Evolutionary conservation across 306 rosid species (phyloP).

Genomic region (Rosa lucieae): DNA sequence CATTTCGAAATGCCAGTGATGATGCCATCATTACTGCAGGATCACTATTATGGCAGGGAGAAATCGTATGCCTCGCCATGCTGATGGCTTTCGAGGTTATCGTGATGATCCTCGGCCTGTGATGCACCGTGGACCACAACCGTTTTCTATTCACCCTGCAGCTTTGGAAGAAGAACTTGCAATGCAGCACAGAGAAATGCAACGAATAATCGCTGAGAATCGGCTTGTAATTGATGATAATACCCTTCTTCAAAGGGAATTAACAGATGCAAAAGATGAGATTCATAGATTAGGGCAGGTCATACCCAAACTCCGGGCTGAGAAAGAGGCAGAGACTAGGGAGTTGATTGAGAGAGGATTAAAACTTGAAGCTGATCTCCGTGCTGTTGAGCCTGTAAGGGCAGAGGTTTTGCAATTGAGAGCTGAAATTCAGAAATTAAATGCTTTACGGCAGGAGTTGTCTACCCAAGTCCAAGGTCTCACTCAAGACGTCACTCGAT

Average conservation of each 20-base stretch:
- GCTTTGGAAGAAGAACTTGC: conserved; percentile 52
- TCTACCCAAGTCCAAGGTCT: conserved; percentile 46
- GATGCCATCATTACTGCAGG: conserved; percentile 35
- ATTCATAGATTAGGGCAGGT: conserved; percentile 39
- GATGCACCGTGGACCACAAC: conserved; percentile 27
- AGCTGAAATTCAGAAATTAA: conserved; percentile 41
- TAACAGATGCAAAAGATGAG: conserved; percentile 47
- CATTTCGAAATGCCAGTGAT: not conserved
- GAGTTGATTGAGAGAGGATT: conserved; percentile 38
- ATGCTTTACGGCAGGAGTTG: conserved; percentile 38
- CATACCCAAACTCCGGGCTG: conserved; percentile 35
- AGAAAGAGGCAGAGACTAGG: conserved; percentile 36
- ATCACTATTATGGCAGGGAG: conserved; percentile 41
- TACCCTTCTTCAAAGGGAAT: conserved; percentile 43
- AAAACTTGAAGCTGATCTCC: conserved; percentile 52
- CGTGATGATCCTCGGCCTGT: conserved; percentile 37
- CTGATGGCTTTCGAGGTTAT: conserved; percentile 35
- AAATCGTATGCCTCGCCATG: conserved; percentile 33
- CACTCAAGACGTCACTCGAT: conserved; percentile 36
- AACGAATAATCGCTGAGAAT: conserved; percentile 39
- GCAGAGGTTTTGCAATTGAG: conserved; percentile 47
- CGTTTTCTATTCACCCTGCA: conserved; percentile 36
- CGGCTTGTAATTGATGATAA: conserved; percentile 43
- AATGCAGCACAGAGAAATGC: conserved; percentile 43
- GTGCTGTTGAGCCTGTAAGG: conserved; percentile 38